Percentiles rank a stretch among this genome's conserved stretches.
Evolutionary conservation across 208 protist species (phyloP).

Genomic region (Kentomonas sorsogonicus): DNA sequence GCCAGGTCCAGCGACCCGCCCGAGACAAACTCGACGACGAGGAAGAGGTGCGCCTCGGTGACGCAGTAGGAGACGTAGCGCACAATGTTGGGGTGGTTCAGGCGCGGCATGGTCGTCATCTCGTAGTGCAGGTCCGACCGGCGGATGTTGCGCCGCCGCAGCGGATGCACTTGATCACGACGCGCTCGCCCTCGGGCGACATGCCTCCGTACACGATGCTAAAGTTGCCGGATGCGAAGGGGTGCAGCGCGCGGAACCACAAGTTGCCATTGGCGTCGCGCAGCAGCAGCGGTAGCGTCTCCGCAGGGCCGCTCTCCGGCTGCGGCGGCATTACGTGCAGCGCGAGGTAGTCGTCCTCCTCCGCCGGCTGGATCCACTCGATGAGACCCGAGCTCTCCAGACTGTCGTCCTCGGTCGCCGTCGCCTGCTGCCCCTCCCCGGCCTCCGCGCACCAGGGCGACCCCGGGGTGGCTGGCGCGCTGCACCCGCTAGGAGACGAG

Average conservation of each 20-base stretch:
- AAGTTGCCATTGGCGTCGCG: slow-evolving; percentile 42
- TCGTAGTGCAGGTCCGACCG: slow-evolving; percentile 53
- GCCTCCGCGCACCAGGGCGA: too few relatives aligned
- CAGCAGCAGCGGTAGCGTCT: slow-evolving; percentile 52
- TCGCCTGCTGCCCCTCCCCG: too few relatives aligned
- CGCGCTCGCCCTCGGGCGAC: slow-evolving; percentile 64
- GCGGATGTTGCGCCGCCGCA: slow-evolving; percentile 50
- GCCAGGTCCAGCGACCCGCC: slow-evolving; percentile 71
- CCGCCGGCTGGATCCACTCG: too few relatives aligned
- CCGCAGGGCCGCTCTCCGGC: too few relatives aligned
- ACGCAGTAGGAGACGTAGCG: slow-evolving; percentile 69
- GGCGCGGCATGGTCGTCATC: slow-evolving; percentile 53
- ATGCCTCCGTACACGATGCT: slow-evolving; percentile 65
- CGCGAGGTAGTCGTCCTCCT: too few relatives aligned
- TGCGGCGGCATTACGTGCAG: too few relatives aligned
- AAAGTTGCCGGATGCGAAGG: slow-evolving; percentile 64
- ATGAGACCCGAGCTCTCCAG: too few relatives aligned
- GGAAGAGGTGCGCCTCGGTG: slow-evolving; percentile 49
- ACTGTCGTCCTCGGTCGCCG: too few relatives aligned
- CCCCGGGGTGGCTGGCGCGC: too few relatives aligned
- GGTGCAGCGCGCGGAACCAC: slow-evolving; percentile 59
- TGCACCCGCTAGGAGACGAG: too few relatives aligned
- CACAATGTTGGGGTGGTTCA: slow-evolving; percentile 76
- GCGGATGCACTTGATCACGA: slow-evolving; percentile 78
- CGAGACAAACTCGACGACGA: slow-evolving; percentile 85